phyloP scores from a whole-genome alignment of 2,329 filamentous ascomycete genomes.

The Epichloe aotearoae region DNA sequence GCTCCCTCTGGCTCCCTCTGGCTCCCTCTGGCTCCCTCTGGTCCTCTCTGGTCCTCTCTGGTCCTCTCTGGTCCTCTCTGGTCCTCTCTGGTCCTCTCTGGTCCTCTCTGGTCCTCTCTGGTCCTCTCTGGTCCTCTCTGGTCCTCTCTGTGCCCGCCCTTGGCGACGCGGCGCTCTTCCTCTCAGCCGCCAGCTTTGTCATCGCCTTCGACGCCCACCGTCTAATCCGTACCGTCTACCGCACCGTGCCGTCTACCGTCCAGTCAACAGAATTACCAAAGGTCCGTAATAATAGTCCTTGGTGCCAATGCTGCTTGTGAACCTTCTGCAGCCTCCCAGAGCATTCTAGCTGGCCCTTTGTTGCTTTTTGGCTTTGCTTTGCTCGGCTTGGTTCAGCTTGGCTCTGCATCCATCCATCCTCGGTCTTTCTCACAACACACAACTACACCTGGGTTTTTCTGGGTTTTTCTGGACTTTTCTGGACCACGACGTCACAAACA shows the following conservation, averaged over 20 bases:
- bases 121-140: too few relatives aligned
- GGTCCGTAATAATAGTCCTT: not conserved
- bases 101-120: too few relatives aligned
- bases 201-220: constrained; percentile 2
- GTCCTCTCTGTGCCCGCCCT: not conserved
- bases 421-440: not conserved
- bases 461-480: not conserved
- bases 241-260: not conserved
- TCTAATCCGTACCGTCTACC: not conserved
- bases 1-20: too few relatives aligned
- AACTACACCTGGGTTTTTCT: too few relatives aligned
- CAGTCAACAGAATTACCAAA: not conserved
- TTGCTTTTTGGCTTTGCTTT: not conserved
- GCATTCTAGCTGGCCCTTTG: not conserved
- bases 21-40: too few relatives aligned
- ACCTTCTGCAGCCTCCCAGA: not conserved
- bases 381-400: not conserved
- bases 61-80: too few relatives aligned
- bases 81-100: too few relatives aligned
- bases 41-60: too few relatives aligned
- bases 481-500: too few relatives aligned
- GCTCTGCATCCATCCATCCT: not conserved
- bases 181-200: constrained; percentile 1
- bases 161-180: not conserved
- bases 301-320: not conserved